Evolutionary conservation across 2,329 filamentous ascomycete species (phyloP).

Genomic region (Basipetospora chlamydospora): DNA sequence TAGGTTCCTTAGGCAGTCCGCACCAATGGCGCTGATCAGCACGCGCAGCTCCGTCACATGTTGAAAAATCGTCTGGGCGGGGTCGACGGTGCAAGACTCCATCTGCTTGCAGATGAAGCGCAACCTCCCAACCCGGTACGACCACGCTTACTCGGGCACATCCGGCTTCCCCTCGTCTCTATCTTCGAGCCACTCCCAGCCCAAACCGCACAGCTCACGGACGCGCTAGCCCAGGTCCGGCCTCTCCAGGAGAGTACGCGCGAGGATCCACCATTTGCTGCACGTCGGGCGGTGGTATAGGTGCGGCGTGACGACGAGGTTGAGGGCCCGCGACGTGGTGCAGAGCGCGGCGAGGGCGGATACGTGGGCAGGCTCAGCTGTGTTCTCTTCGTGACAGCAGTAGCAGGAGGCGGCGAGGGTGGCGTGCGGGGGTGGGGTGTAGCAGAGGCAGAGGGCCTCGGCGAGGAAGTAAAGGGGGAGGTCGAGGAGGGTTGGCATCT

Average conservation of each 20-base stretch:
- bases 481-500: too few species aligned
- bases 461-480: too few species aligned
- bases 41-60: conserved; percentile 1
- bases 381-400: too few species aligned
- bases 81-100: background rate
- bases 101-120: background rate
- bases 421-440: too few species aligned
- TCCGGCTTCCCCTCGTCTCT: background rate
- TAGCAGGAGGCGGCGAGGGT: too few species aligned
- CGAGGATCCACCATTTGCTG: background rate
- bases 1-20: background rate
- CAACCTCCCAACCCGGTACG: background rate
- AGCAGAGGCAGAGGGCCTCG: too few species aligned
- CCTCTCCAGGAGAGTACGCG: background rate
- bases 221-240: background rate
- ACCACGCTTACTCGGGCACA: background rate
- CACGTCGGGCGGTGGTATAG: conserved; percentile 1
- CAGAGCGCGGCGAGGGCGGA: conserved; percentile 3
- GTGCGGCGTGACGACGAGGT: background rate
- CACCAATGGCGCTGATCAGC: background rate
- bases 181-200: background rate
- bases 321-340: background rate
- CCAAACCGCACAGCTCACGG: background rate
- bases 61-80: background rate
- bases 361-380: too few species aligned